Evolutionary conservation across 140 eudicot species (phyloP), one percentile per base, ranked within the genome.

Genomic region (Oenanthe javanica): DNA sequence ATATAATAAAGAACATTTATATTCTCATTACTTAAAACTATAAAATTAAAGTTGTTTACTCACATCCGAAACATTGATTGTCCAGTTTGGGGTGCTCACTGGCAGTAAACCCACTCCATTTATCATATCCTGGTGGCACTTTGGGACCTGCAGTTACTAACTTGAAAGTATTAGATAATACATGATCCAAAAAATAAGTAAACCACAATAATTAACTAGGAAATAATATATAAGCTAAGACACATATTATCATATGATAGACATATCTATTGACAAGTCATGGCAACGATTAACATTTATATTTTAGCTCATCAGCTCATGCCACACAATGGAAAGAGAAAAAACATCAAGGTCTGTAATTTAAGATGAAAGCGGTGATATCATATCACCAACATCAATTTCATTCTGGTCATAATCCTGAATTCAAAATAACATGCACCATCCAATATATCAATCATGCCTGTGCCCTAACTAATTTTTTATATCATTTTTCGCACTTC

Each of bases 51-150:
- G 81, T 46, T 45, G 11, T 27, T 71, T 85, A 66, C 85, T 84
- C 66, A 84, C 90, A 38, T 87, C 89, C 57, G 89, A 45, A 77
- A 80, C 84, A 12, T 81, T 84, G 74, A 52, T 76, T 4, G 88
- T 81, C 64, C 92, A 85, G 79, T 79, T 88, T 9, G 87, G 83
- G 78, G 87, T 55, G 49, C 71, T 14, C 75, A 80, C 15, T 36
- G 81, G 50, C 69, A 77, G 84, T 67, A 46, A 67, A 77, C 82
- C 64, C 57, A 75, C 81, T 61, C 83, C 87, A 27, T 83, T 82
- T 80, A 42, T 85, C 79, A 82, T 81, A 85, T 83, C 86, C 12
- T 79, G 47, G 79, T 78, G 69, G 84, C 81, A 77, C 82, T 49
- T 72, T 59, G 83, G 79, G 81, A 77, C 88, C 92, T 89, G 84